Conservation (phyloP, 208 protist species). For the Leishmania guyanensis region DNA sequence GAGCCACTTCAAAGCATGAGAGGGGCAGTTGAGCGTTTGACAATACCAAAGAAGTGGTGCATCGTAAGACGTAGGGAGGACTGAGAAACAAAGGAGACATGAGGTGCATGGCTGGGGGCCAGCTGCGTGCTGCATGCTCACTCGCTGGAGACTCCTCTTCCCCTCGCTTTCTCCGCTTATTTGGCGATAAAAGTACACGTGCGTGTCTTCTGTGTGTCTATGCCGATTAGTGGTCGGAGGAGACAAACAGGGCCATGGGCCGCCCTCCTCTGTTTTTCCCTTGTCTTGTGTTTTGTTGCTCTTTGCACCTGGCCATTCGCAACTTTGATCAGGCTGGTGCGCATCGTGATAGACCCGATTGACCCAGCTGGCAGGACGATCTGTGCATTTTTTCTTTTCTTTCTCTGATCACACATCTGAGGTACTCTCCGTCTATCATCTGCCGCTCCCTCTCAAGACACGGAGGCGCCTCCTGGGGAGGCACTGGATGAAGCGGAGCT, state of each 20-base stretch:
- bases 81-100: not conserved
- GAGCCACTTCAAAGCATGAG: not conserved
- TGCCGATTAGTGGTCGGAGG: not conserved
- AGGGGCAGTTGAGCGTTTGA: not conserved
- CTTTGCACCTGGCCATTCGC: not conserved
- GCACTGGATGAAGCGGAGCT: not conserved
- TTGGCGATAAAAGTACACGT: not conserved
- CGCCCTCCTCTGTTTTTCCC: not conserved
- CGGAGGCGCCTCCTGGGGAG: not conserved
- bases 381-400: not conserved
- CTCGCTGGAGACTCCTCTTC: not conserved
- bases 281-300: not conserved
- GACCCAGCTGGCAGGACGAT: not conserved
- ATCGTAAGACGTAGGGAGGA: not conserved
- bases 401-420: not conserved
- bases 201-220: not conserved
- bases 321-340: not conserved
- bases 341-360: not conserved
- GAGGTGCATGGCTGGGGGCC: not conserved
- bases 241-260: no score
- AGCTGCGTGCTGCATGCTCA: not conserved
- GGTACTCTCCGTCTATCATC: not conserved
- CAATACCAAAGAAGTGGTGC: not conserved
- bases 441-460: not conserved
- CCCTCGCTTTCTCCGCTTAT: not conserved